Percentiles rank a stretch among this genome's conserved stretches.
Evolutionary conservation across 2,329 filamentous ascomycete species (phyloP).

Genomic region (Gaeumannomyces tritici): DNA sequence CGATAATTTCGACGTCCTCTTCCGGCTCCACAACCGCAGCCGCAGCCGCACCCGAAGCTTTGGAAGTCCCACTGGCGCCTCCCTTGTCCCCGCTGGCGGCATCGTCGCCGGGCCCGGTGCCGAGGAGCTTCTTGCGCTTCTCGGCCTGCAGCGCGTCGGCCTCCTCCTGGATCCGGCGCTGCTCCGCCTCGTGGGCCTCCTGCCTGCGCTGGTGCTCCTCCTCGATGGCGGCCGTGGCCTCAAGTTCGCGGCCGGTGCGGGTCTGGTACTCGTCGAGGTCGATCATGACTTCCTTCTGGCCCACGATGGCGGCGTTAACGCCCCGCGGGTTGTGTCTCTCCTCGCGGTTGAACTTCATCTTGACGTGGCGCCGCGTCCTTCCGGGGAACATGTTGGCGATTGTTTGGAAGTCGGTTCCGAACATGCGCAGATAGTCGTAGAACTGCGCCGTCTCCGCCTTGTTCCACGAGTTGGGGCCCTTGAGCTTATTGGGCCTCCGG

Average conservation of each 20-base stretch:
- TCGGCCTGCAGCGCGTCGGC: constrained; percentile 35
- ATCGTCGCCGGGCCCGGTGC: constrained; percentile 1
- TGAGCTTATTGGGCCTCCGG: constrained; percentile 48
- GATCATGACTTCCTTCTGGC: constrained; percentile 46
- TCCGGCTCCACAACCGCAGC: neutral
- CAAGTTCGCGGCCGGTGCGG: constrained; percentile 42
- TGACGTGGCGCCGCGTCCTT: constrained; percentile 64
- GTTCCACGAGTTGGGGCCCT: constrained; percentile 59
- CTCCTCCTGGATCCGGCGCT: constrained; percentile 36
- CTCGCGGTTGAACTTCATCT: constrained; percentile 75
- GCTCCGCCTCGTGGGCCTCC: constrained; percentile 32
- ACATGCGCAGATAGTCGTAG: constrained; percentile 65
- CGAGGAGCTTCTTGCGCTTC: constrained; percentile 39
- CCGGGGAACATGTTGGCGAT: constrained; percentile 67
- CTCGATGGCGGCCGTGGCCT: constrained; percentile 44
- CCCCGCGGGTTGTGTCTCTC: constrained; percentile 56
- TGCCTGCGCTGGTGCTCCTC: constrained; percentile 36
- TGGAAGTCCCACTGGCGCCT: neutral
- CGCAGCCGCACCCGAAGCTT: neutral
- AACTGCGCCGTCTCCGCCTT: constrained; percentile 64
- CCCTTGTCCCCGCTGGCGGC: neutral
- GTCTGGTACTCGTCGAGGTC: constrained; percentile 51
- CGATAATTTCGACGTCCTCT: constrained; percentile 1
- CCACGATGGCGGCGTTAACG: constrained; percentile 55
- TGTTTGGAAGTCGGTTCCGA: constrained; percentile 76